Base-by-base conservation (phyloP, 495 filamentous ascomycete species). In the Trichocladium antarcticum region DNA sequence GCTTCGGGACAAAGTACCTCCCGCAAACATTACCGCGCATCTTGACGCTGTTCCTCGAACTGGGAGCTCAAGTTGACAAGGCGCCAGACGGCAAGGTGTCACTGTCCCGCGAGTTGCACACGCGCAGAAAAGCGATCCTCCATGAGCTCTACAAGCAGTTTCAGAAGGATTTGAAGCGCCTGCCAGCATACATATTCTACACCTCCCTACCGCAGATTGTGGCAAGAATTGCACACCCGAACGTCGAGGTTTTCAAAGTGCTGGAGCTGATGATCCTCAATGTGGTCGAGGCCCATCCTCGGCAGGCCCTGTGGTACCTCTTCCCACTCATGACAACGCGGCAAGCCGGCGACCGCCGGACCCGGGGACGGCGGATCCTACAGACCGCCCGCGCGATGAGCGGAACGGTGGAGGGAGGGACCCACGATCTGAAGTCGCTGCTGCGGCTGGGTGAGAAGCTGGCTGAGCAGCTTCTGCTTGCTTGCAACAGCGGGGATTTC, bases 281-380 rank as follows among this genome's bases (percentile, higher is more conserved):
- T 59, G 84, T 94, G 36, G 81, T 95, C 20, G 69, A 78, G 17
- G 65, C 75, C 14, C 81, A 95, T 61, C 90, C 92, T 3, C 83
- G 85, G 57, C 92, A 97, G 65, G 84, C 89, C n/a, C 64, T 97
- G 39, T 99, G 92, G 93, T 86, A 80, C 51, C 68, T 97, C 11
- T 76, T 96, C 44, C 85, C 90, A 6, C 81, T 95, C 16, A 81
- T 85, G 56, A 78, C 78, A 36, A 58, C 58, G 4, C 63, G 56
- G 6, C 57, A 66, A 51, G 44, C 48, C 4, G 72, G 78, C 2
- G 76, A 82, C 21, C 68, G 83, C 16, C 71, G 68, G 17, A 57
- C 53, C 16, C 71, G 82, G 17, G 83, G 79, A 0, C 56, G 58
- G 5, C 65, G 66, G 31, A 69, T 83, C 14, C 53, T 83, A 6